Evolutionary conservation across 2,329 filamentous ascomycete genomes (phyloP), one percentile per base, ranked within the genome.

Genomic region (Bisporella sp.): DNA sequence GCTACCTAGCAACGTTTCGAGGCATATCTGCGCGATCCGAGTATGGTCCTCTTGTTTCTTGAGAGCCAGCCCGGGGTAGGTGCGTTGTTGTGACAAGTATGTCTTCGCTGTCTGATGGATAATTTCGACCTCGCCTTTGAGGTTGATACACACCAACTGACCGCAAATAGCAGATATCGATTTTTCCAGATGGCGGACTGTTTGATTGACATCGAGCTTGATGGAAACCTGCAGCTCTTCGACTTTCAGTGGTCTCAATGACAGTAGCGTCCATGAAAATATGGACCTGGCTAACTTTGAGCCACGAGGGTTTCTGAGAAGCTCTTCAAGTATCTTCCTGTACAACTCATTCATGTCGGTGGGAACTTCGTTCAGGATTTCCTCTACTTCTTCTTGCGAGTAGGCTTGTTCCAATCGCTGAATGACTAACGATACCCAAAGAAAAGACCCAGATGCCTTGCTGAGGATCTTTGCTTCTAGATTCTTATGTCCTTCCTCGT

Each of bases 401-500:
- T 37, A 37, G 4, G 35, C 35, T 37, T 37, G 35, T n/a, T 37
- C 35, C n/a, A 37, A n/a, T 37, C n/a, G 8, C n/a, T 37, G 2
- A 37, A 37, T 2, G 8, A 37, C 35, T n/a, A 37, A n/a, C 8
- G 35, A 37, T 8, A 37, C 35, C 35, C 35, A 37, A 37, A 37
- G 35, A 37, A 37, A 37, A 9, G 35, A 37, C 2, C 58, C 63
- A 29, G 55, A 54, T 4, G 66, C 64, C 45, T 61, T 64, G 6
- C 12, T 21, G 3, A 66, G 39, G 31, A 68, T 57, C 12, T 49
- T 53, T 5, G 46, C 41, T 7, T 51, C 45, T 3, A 67, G 46
- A 11, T 49, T 46, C 2, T 47, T 8, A 5, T 46, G 47, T 9
- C 39, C 46, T 21, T 21, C 21, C 6, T 52, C 31, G 3, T 48